Base-by-base conservation (phyloP, 805 yeast species). In the Peterozyma xylosa region DNA sequence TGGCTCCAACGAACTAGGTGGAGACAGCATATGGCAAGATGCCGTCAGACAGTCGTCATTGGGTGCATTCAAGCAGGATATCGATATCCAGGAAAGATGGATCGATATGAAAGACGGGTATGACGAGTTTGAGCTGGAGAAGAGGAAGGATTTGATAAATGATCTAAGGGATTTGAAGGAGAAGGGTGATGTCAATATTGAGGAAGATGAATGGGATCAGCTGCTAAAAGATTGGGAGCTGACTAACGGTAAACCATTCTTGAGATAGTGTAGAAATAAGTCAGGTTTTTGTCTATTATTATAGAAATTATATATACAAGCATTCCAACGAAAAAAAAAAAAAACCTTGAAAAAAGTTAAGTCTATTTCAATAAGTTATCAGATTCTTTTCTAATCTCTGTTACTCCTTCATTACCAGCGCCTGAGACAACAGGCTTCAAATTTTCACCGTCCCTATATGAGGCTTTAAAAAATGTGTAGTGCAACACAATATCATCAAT, bases 1-100 rank as follows among this genome's bases (percentile, higher is more conserved):
- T 67, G 99, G 99, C 0, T 70, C 90, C 1, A 86, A 89, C 30
- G 99, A 93, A 53, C 72, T 91, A 7, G 96, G 97, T 2, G 99
- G 98, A n/a, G 99, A 93, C 57, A 78, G 91, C 0, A 80, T 93
- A 2, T 93, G 99, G 99, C 86, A 89, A n/a, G 96, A 91, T 53
- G 96, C 96, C 0, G 76, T 91, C 0, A 72, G 98, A 50, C 87
- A 86, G 42, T 60, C 65, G 3, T 42, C 48, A 10, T 30, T 41
- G 57, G 82, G 90, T 35, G 80, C 86, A 10, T 62, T 70, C 38
- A 60, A 71, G 37, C 78, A 67, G 39, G 76, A 74, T 13, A 66
- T 78, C 6, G 96, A 90, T 58, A 76, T 88, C 4, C 99, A 93
- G 53, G 99, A 93, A 51, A 71, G 99, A 47, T 93, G 99, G 99